These are phyloP conservation scores for Kodamaea kakaduensis DNA, from an alignment of 805 yeast genomes.

Conservation along the genomic window DNA sequence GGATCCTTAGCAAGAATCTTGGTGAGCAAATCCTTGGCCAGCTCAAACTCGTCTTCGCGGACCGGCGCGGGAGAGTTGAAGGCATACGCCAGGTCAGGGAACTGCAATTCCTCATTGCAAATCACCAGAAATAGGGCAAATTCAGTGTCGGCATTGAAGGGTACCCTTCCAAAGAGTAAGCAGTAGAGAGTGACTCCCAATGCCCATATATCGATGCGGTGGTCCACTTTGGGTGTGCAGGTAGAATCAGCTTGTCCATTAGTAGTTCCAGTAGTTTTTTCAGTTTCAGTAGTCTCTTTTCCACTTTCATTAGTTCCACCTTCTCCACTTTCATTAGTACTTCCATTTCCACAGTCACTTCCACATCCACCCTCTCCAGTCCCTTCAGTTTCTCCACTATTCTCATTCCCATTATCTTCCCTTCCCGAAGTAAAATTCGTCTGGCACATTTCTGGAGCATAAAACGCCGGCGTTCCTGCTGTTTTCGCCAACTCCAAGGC, in stretches of 20 bases:
- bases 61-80: constrained; percentile 41
- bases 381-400: not conserved
- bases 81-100: constrained; percentile 44
- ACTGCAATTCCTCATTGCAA: constrained; percentile 52
- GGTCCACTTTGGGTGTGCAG: constrained; percentile 51
- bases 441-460: constrained; percentile 79
- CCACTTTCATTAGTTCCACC: not conserved
- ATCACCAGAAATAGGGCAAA: constrained; percentile 83
- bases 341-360: not conserved
- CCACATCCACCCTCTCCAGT: not conserved
- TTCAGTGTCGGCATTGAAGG: constrained; percentile 84
- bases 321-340: not conserved
- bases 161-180: constrained; percentile 79
- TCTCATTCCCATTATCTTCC: not conserved
- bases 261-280: constrained; percentile 3
- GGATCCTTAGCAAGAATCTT: constrained; percentile 71
- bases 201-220: constrained; percentile 97
- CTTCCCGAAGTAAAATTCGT: constrained; percentile 38
- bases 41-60: constrained; percentile 39
- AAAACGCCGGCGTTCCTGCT: constrained; percentile 96
- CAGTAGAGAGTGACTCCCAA: constrained; percentile 90
- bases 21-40: constrained; percentile 55
- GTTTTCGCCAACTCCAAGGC: constrained; percentile 90
- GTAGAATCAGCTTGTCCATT: not conserved
- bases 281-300: not conserved